These are phyloP conservation scores for Cylindrotheca fusiformis DNA, from an alignment of 108 stramenopile species.

Conservation along the genomic window DNA sequence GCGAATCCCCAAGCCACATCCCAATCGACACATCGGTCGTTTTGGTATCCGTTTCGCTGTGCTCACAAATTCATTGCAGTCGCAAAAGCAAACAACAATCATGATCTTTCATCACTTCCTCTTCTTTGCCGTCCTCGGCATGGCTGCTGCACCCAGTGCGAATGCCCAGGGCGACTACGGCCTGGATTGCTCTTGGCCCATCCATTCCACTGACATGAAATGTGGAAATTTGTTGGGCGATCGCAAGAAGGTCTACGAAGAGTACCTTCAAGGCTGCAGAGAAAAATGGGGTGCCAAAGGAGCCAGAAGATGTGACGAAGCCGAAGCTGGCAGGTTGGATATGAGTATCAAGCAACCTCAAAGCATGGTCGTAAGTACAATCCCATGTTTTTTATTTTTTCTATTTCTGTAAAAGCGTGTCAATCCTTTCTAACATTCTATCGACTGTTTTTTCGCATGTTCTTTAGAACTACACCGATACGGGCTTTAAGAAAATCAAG, in stretches of 20 bases:
- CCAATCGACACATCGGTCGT: too few relatives aligned
- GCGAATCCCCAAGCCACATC: too few relatives aligned
- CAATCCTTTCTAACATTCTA: too few relatives aligned
- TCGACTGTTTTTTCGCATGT: too few relatives aligned
- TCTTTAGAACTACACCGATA: slow-evolving; percentile 55
- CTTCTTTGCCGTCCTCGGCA: not conserved
- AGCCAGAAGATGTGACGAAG: slow-evolving; percentile 43
- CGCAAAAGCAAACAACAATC: not conserved
- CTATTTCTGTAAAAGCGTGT: too few relatives aligned
- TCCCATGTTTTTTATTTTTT: too few relatives aligned
- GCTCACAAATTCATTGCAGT: too few relatives aligned
- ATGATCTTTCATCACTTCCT: not conserved
- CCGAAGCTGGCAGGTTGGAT: slow-evolving; percentile 61
- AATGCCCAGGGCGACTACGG: slow-evolving; percentile 43
- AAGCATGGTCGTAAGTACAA: slow-evolving; percentile 57
- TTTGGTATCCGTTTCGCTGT: too few relatives aligned
- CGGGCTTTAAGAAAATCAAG: slow-evolving; percentile 73
- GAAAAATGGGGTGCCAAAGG: slow-evolving; percentile 45
- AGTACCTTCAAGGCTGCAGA: slow-evolving; percentile 77
- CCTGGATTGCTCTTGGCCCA: slow-evolving; percentile 79
- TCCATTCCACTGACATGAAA: slow-evolving; percentile 43
- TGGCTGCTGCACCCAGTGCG: not conserved
- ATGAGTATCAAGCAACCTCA: slow-evolving; percentile 80
- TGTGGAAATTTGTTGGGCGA: slow-evolving; percentile 49
- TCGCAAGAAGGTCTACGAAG: slow-evolving; percentile 59